phyloP scores from a whole-genome alignment of 2,329 filamentous ascomycete genomes.

The Daldinia sp. region DNA sequence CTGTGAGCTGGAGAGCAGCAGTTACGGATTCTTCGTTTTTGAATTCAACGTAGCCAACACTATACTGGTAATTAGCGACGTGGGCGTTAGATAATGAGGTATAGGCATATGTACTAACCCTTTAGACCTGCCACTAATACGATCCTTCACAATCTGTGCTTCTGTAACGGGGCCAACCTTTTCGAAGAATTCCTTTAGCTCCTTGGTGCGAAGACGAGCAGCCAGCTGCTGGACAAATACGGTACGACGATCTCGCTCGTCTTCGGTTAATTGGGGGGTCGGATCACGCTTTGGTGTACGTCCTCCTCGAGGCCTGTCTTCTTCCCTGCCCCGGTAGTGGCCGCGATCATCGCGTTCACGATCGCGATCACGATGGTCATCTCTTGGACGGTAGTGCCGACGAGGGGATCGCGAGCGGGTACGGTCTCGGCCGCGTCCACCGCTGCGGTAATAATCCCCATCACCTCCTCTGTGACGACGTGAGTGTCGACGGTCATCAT shows the following conservation, averaged over 20 bases:
- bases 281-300: constrained; percentile 55
- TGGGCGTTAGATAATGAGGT: not conserved
- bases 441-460: constrained; percentile 76
- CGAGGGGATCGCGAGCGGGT: constrained; percentile 77
- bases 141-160: constrained; percentile 97
- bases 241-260: constrained; percentile 95
- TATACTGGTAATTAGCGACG: constrained; percentile 54
- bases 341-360: constrained; percentile 55
- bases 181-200: constrained; percentile 94
- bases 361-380: constrained; percentile 61
- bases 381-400: constrained; percentile 64
- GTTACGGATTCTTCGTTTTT: constrained; percentile 93
- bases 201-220: constrained; percentile 88
- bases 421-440: constrained; percentile 64
- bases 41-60: constrained; percentile 99
- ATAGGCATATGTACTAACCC: constrained; percentile 69
- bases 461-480: constrained; percentile 72
- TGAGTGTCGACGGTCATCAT: constrained; percentile 77
- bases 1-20: constrained; percentile 95
- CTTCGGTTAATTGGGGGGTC: constrained; percentile 83
- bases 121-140: constrained; percentile 96
- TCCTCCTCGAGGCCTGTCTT: constrained; percentile 52
- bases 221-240: constrained; percentile 99
- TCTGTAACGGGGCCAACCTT: constrained; percentile 94
- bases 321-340: constrained; percentile 63